Conservation (phyloP, 1,284 basidiomycete genomes). For the Phellinidium pouzarii region DNA sequence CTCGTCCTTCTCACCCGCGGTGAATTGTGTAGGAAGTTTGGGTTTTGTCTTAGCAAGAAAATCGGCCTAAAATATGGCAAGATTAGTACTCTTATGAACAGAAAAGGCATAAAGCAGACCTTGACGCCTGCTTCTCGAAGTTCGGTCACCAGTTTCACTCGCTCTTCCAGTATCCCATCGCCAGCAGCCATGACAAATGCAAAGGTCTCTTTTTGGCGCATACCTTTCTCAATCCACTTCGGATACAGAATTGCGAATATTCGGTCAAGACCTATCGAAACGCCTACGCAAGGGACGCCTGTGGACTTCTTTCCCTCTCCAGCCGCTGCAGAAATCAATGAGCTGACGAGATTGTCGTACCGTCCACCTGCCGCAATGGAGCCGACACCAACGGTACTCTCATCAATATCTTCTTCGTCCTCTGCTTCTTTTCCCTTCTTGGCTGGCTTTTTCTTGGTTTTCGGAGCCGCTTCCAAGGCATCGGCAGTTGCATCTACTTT, state of each 20-base stretch:
- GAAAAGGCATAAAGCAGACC: slow-evolving; percentile 37
- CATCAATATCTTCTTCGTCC: slow-evolving; percentile 87
- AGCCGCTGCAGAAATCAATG: slow-evolving; percentile 81
- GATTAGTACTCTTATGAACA: not conserved
- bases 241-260: slow-evolving; percentile 92
- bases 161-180: slow-evolving; percentile 83
- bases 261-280: slow-evolving; percentile 93
- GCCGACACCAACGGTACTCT: slow-evolving; percentile 90
- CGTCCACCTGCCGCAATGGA: slow-evolving; percentile 97
- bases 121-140: slow-evolving; percentile 87
- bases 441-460: slow-evolving; percentile 45
- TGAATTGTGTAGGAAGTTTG: slow-evolving; percentile 83
- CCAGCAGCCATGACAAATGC: slow-evolving; percentile 93
- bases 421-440: slow-evolving; percentile 45
- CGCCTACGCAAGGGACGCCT: slow-evolving; percentile 85
- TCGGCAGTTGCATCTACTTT: slow-evolving; percentile 40
- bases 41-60: slow-evolving; percentile 93
- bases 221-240: slow-evolving; percentile 70
- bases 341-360: slow-evolving; percentile 95
- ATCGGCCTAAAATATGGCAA: slow-evolving; percentile 58
- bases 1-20: slow-evolving; percentile 86
- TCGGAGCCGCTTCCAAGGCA: slow-evolving; percentile 24
- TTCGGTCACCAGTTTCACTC: slow-evolving; percentile 78
- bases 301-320: slow-evolving; percentile 62
- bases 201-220: slow-evolving; percentile 88